These are phyloP conservation scores for Lanzia echinophila DNA, from an alignment of 2,329 filamentous ascomycete species.

Conservation along the genomic window DNA sequence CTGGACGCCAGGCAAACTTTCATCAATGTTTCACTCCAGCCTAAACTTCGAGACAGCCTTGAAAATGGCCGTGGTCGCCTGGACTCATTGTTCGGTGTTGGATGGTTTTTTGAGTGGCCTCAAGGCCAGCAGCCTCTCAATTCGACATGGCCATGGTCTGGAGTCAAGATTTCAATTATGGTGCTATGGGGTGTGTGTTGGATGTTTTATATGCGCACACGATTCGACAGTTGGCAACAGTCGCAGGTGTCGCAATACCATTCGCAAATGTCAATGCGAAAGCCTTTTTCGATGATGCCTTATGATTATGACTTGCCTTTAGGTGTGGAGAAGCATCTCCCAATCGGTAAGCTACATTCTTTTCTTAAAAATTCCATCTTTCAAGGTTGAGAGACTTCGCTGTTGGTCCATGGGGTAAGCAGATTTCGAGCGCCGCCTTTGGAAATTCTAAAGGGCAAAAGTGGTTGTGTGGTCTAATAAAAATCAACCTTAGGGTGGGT, in stretches of 20 bases:
- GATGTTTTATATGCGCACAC: conserved; percentile 24
- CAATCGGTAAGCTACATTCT: not conserved
- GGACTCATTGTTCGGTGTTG: conserved; percentile 16
- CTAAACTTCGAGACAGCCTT: not conserved
- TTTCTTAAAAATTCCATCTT: not conserved
- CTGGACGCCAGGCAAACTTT: not conserved
- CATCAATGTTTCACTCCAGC: not conserved
- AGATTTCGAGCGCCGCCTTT: no score
- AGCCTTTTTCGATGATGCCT: not conserved
- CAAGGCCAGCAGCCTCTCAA: conserved; percentile 19
- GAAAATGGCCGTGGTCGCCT: conserved; percentile 2
- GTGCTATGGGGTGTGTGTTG: conserved; percentile 24
- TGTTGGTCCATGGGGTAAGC: no score
- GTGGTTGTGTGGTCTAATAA: not conserved
- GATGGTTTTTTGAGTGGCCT: conserved; percentile 25
- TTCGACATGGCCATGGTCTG: conserved; percentile 25
- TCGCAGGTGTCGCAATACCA: not conserved
- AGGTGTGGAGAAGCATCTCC: not conserved
- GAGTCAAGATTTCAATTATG: conserved; percentile 22
- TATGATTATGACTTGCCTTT: not conserved
- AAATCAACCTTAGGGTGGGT: not conserved
- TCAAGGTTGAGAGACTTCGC: not conserved
- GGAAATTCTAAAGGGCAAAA: not conserved
- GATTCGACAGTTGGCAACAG: conserved; percentile 2
- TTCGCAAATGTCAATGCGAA: not conserved